Evolutionary conservation across 257 asterid species (phyloP).

Genomic region (Mentha longifolia): DNA sequence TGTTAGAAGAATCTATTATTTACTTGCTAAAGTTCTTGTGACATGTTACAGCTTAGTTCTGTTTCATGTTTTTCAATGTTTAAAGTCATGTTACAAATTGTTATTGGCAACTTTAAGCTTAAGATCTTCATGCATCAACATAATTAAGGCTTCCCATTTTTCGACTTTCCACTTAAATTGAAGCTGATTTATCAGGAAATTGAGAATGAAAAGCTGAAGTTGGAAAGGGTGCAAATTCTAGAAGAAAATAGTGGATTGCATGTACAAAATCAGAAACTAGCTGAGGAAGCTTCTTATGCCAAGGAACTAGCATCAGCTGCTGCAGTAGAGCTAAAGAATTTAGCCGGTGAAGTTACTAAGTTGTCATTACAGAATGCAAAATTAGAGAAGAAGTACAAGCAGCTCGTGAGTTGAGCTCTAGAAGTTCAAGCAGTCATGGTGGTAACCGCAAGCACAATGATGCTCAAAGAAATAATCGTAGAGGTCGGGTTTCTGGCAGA

Average conservation of each 20-base stretch:
- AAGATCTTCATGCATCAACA: conserved; percentile 14
- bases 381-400: conserved; percentile 77
- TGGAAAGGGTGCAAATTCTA: conserved; percentile 70
- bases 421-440: conserved; percentile 49
- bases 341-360: conserved; percentile 95
- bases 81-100: background rate
- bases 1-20: background rate
- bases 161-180: conserved; percentile 14
- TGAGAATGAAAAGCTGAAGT: conserved; percentile 83
- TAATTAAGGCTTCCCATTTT: conserved; percentile 9
- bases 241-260: conserved; percentile 88
- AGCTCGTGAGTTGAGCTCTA: conserved; percentile 65
- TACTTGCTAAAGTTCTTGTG: background rate
- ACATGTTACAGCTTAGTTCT: background rate
- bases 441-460: conserved; percentile 65
- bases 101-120: conserved; percentile 7
- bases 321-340: conserved; percentile 85
- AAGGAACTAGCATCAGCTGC: conserved; percentile 99
- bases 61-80: too few relatives aligned
- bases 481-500: conserved; percentile 65
- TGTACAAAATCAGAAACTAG: conserved; percentile 84
- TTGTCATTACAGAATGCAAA: conserved; percentile 78
- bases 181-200: conserved; percentile 61
- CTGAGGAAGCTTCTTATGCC: conserved; percentile 96
- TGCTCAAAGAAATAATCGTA: conserved; percentile 55